Evolutionary conservation across 805 yeast species (phyloP).

Genomic region (Yarrowia sp.): DNA sequence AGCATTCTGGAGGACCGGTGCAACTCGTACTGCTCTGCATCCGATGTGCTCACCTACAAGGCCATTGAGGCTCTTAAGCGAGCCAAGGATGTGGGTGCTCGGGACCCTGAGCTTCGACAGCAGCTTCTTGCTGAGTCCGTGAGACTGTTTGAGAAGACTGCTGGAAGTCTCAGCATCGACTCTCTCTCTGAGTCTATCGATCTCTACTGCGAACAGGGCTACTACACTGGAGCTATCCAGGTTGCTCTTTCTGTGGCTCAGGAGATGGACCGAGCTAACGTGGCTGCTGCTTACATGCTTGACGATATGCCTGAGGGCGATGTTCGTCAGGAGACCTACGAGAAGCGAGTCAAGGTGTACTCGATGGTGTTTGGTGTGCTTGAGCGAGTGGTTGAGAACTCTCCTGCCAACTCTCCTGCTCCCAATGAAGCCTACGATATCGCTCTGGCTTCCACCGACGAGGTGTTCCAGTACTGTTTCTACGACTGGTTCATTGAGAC

Average conservation of each 20-base stretch:
- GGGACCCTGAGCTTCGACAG: conserved; percentile 71
- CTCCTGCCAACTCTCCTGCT: conserved; percentile 61
- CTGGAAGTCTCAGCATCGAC: conserved; percentile 77
- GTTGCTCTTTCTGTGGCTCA: conserved; percentile 79
- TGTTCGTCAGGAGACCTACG: conserved; percentile 59
- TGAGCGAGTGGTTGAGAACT: conserved; percentile 63
- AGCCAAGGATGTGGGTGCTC: conserved; percentile 74
- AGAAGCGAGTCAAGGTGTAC: conserved; percentile 66
- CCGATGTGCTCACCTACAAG: conserved; percentile 90
- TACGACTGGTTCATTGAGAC: conserved; percentile 90
- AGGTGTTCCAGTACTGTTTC: conserved; percentile 86
- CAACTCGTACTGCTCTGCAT: conserved; percentile 92
- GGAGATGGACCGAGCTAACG: conserved; percentile 66
- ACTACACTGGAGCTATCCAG: conserved; percentile 84
- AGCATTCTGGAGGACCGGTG: conserved; percentile 88
- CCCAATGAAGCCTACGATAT: conserved; percentile 62
- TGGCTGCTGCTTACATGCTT: conserved; percentile 62
- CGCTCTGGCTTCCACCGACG: conserved; percentile 77
- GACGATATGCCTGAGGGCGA: conserved; percentile 61
- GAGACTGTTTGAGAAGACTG: conserved; percentile 76
- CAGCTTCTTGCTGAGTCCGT: conserved; percentile 77
- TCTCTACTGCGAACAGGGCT: conserved; percentile 78
- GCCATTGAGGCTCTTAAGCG: conserved; percentile 90
- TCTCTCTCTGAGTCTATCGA: conserved; percentile 80
- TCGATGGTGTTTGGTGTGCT: conserved; percentile 77